Base-by-base conservation (phyloP, 2,329 filamentous ascomycete species). In the Xylaria sp. region DNA sequence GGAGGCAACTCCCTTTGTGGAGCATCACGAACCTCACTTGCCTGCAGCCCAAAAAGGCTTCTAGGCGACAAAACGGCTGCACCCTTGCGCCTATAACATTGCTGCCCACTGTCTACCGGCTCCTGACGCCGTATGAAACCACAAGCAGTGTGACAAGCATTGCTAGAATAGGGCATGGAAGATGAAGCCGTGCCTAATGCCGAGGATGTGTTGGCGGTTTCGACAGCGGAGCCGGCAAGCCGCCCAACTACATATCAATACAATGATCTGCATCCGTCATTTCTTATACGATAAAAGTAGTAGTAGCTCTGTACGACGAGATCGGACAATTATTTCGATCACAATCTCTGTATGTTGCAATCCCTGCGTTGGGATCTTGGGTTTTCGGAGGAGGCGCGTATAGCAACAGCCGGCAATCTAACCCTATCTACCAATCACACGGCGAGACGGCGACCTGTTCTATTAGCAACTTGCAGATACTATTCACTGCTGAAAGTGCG, bases 21-120 rank as follows among this genome's bases (percentile, higher is more conserved):
- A 62, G 59, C 62, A 59, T 60, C 55, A 49, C 52, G 39, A 62
- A 54, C 49, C 55, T 58, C 58, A 53, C 18, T 18, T 51, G 50
- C 52, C 52, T 16, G 42, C 6, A n/a, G 10, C 19, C 54, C 47
- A 50, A 46, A 30, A 30, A 30, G 23, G 42, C 13, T 46, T n/a
- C 42, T 6, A n/a, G 42, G 42, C 13, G n/a, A 30, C 23, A 1
- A 30, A 30, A 30, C 23, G 4, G 23, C 23, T 30, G 23, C 23
- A 30, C 23, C 23, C 23, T 30, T 30, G 23, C 23, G 23, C 23
- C 23, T 30, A 30, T 30, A 30, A 30, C 23, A 30, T 30, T 30
- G 23, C 46, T 48, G 5, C 46, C 46, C n/a, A 48, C 18, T 10
- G 13, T 42, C 37, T 10, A 42, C n/a, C 8, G 46, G 46, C 23